Percentiles rank a stretch among this genome's conserved stretches.
Evolutionary conservation across 2,329 filamentous ascomycete species (phyloP).

Genomic region (Aspergillus novofumigatus): DNA sequence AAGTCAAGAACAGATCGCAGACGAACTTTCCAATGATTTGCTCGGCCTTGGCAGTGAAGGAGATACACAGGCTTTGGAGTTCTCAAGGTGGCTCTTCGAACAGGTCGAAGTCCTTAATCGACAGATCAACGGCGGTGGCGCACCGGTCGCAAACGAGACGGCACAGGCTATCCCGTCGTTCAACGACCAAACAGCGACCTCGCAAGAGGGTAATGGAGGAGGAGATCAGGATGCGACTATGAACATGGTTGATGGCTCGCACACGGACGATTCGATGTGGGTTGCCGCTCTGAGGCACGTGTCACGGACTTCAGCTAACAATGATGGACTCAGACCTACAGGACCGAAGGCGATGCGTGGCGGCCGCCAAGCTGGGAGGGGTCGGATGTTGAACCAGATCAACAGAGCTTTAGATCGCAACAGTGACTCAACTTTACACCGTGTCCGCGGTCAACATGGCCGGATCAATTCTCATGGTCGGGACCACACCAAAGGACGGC

Average conservation of each 20-base stretch:
- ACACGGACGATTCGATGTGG: conserved; percentile 38
- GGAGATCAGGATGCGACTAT: conserved; percentile 67
- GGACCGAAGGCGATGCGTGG: conserved; percentile 94
- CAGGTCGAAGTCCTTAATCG: conserved; percentile 67
- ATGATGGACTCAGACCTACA: conserved; percentile 63
- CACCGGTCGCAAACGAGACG: conserved; percentile 23
- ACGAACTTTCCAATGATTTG: conserved; percentile 83
- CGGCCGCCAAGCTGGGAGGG: conserved; percentile 61
- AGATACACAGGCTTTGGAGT: conserved; percentile 75
- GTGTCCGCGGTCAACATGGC: conserved; percentile 67
- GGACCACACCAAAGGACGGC: conserved; percentile 66
- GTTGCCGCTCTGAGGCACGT: conserved; percentile 11
- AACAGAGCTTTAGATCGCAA: conserved; percentile 76
- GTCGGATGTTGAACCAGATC: conserved; percentile 80
- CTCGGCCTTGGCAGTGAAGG: conserved; percentile 70
- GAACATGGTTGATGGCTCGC: conserved; percentile 63
- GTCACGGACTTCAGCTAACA: conserved; percentile 36
- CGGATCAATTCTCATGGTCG: conserved; percentile 76
- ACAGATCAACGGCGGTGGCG: conserved; percentile 53
- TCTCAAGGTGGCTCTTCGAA: conserved; percentile 90
- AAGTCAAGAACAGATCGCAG: conserved; percentile 81
- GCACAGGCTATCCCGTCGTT: conserved; percentile 33
- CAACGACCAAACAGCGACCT: conserved; percentile 27
- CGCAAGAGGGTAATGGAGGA: conserved; percentile 12
- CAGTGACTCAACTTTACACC: conserved; percentile 69